Conservation (phyloP, 768 basidiomycete genomes). For the Lanmaoa rubissima region DNA sequence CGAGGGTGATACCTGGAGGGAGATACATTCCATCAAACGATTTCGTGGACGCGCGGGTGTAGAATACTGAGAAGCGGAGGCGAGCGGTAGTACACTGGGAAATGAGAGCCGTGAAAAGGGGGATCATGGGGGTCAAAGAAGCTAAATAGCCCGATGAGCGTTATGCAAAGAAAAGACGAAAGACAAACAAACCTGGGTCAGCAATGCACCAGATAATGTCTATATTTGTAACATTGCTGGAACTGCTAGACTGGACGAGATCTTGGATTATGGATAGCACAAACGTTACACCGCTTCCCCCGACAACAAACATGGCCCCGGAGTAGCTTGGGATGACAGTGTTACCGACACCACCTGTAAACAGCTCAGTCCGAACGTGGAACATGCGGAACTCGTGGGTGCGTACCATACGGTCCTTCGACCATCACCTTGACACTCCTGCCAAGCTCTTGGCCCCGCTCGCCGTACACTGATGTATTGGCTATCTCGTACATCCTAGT, state of each 20-base stretch:
- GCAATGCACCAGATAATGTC: conserved; percentile 71
- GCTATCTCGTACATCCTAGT: conserved; percentile 51
- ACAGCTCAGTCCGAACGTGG: background rate
- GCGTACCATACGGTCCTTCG: conserved; percentile 55
- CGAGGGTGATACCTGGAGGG: conserved; percentile 42
- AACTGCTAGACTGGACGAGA: conserved; percentile 47
- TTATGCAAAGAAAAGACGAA: background rate
- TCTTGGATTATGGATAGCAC: conserved; percentile 63
- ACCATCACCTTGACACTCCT: conserved; percentile 40
- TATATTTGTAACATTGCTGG: conserved; percentile 56
- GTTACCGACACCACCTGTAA: conserved; percentile 56
- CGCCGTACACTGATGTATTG: conserved; percentile 34
- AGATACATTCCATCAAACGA: conserved; percentile 30
- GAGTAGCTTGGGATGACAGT: conserved; percentile 65
- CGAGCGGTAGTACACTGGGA: conserved; percentile 43
- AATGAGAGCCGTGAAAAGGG: conserved; percentile 46
- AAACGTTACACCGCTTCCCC: conserved; percentile 78
- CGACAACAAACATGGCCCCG: conserved; percentile 63
- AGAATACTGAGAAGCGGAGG: conserved; percentile 51
- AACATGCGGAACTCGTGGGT: background rate
- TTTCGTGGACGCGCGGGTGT: conserved; percentile 45
- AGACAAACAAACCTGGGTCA: conserved; percentile 43
- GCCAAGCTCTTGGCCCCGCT: conserved; percentile 26
- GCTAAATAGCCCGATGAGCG: conserved; percentile 27
- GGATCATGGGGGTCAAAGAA: conserved; percentile 48